Percentiles rank a stretch among this genome's conserved stretches.
phyloP scores from a whole-genome alignment of 176 grass and related monocot genomes.

The Cymbopogon citratus region DNA sequence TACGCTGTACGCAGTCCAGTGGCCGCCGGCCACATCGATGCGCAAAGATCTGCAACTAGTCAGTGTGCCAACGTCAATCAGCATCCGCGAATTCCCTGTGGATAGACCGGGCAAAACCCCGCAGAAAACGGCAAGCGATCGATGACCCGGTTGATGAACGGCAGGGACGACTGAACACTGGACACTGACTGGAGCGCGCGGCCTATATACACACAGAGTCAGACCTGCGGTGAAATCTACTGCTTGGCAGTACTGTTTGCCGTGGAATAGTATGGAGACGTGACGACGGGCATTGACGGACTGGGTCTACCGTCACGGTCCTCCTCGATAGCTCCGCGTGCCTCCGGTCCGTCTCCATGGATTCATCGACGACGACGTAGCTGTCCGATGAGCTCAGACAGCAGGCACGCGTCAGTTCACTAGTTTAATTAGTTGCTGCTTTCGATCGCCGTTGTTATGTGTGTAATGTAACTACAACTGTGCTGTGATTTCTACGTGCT shows the following conservation, averaged over 20 bases:
- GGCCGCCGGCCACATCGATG: background rate
- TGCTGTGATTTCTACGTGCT: background rate
- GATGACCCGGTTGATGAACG: background rate
- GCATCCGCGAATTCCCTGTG: background rate
- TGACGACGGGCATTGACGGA: background rate
- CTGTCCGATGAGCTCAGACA: background rate
- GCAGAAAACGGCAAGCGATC: background rate
- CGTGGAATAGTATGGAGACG: background rate
- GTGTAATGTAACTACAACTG: background rate
- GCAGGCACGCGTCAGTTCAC: background rate
- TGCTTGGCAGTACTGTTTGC: background rate
- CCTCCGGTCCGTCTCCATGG: background rate
- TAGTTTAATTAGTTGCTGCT: background rate
- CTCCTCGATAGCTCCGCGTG: background rate
- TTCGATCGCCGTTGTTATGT: background rate
- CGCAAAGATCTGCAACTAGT: background rate
- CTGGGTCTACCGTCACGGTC: background rate
- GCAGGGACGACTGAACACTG: background rate
- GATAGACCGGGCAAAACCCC: background rate
- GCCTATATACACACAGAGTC: background rate
- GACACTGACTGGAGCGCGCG: background rate
- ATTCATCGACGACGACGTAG: background rate
- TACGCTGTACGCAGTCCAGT: background rate
- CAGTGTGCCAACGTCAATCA: background rate
- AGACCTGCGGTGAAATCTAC: background rate